Evolutionary conservation across 495 filamentous ascomycete species (phyloP), one percentile per base, ranked within the genome.

Genomic region (Terfezia claveryi): DNA sequence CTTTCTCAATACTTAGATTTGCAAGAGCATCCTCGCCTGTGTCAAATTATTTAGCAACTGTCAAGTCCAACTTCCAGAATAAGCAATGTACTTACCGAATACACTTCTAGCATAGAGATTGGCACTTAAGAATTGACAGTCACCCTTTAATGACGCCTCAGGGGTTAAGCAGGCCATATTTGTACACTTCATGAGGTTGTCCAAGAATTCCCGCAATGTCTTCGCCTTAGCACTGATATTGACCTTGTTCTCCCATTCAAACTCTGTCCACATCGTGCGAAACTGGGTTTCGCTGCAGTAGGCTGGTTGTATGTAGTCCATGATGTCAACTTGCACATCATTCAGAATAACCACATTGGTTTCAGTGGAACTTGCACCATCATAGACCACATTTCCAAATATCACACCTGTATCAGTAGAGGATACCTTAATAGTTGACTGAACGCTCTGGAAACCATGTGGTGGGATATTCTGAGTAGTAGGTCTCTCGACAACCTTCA

Each of bases 191-290:
- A 95, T 95, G 60, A 99, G 73, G 64, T 92, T 83, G 61, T 85
- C 80, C 55, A 99, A 72, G 77, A 96, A 99, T 10, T 92, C 88
- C 50, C 92, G 78, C 54, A 99, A 73, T 36, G 73, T 82, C 75
- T 92, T 92, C 59, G 86, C 87, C 73, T 95, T 94, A 59, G 83
- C 87, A 68, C 93, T 94, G 71, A 96, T 96, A 71, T 96, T 96
- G 64, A 99, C 91, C 77, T 99, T 99, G 73, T 99, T 99, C 74
- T 99, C 92, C 92, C 92, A 99, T 69, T 99, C 92, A 58, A 99
- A 99, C 64, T 99, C 92, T 37, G 92, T 96, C 92, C 92, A 99
- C 92, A 99, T 99, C 23, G 87, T 93, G 38, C 92, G 78, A 80
- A 99, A 99, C 65, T 96, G 87, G 37, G 89, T 95, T 73, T 99